Percentiles rank a stretch among this genome's conserved stretches.
Evolutionary conservation across 345 rosid genomes (phyloP).

Genomic region (Populus euphratica): DNA sequence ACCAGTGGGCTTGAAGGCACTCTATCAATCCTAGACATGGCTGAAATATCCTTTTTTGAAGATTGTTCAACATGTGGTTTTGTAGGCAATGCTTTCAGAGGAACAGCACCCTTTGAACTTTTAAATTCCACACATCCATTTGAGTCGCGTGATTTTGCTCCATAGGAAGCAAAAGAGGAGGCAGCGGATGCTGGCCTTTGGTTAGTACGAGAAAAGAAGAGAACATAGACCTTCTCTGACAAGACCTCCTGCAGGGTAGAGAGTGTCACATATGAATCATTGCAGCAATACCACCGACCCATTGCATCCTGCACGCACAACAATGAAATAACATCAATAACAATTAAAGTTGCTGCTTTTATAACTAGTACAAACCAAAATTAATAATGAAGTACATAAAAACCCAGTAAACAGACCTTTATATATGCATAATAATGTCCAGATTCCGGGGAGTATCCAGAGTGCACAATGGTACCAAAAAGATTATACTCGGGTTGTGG

Average conservation of each 20-base stretch:
- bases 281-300: conserved; percentile 93
- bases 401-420: conserved; percentile 44
- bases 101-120: conserved; percentile 30
- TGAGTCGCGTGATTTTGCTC: conserved; percentile 46
- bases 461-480: conserved; percentile 93
- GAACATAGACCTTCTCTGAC: conserved; percentile 90
- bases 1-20: conserved; percentile 44
- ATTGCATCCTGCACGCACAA: conserved; percentile 59
- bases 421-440: conserved; percentile 98
- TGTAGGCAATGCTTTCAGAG: conserved; percentile 32
- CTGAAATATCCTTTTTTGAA: conserved; percentile 31
- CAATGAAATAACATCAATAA: conserved; percentile 21
- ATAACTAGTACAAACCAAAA: background rate
- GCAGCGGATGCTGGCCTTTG: conserved; percentile 51
- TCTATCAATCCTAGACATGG: conserved; percentile 51
- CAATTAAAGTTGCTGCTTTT: conserved; percentile 8
- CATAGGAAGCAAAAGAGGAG: conserved; percentile 40
- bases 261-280: conserved; percentile 68
- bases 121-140: conserved; percentile 54
- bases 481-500: conserved; percentile 79
- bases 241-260: conserved; percentile 81
- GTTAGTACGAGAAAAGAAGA: conserved; percentile 76
- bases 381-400: conserved; percentile 5
- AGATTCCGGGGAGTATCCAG: conserved; percentile 84
- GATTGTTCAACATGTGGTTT: conserved; percentile 40